Evolutionary conservation across 345 rosid genomes (phyloP).

Genomic region (Litchi chinensis): DNA sequence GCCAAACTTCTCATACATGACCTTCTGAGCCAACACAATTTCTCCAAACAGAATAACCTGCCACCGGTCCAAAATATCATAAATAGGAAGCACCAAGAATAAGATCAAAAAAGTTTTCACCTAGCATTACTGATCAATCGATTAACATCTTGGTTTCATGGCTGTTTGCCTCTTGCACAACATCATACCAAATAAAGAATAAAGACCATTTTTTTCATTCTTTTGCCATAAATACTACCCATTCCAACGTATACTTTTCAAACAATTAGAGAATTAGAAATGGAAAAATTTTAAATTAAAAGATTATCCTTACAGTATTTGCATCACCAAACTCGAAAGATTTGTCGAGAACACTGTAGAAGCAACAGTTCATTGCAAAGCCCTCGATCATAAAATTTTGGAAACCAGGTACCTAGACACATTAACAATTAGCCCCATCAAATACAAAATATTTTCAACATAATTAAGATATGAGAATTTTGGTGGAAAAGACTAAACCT

Average conservation of each 20-base stretch:
- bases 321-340: constrained; percentile 91
- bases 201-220: no score
- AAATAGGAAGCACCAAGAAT: not conserved
- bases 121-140: not conserved
- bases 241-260: not conserved
- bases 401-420: constrained; percentile 81
- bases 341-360: constrained; percentile 81
- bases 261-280: not conserved
- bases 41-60: constrained; percentile 88
- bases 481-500: constrained; percentile 38
- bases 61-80: constrained; percentile 20
- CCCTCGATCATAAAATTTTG: constrained; percentile 65
- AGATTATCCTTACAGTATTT: constrained; percentile 65
- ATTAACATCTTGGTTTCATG: not conserved
- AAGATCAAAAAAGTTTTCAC: not conserved
- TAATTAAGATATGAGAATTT: not conserved
- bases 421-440: not conserved
- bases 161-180: not conserved
- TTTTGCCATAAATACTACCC: not conserved
- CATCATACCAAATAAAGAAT: not conserved
- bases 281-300: not conserved
- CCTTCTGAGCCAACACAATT: constrained; percentile 83
- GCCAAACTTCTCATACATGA: constrained; percentile 94
- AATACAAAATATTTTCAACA: not conserved
- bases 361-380: constrained; percentile 82